These are phyloP conservation scores for Cyberlindnera americana DNA, from an alignment of 805 yeast genomes.

Conservation along the genomic window DNA sequence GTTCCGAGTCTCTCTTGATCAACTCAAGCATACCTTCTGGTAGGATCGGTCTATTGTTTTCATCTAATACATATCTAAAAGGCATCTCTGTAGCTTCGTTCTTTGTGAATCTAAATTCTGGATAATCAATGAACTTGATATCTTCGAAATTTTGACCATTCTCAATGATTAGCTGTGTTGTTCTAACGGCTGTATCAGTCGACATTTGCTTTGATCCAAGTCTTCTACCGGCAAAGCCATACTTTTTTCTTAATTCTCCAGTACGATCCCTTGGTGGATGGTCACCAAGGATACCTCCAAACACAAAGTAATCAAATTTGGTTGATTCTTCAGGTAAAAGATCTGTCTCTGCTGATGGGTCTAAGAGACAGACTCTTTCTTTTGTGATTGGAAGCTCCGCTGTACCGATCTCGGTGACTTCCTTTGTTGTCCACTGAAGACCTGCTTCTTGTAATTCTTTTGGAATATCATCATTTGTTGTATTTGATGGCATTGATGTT, in stretches of 20 bases:
- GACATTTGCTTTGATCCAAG: conserved; percentile 92
- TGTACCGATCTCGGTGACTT: conserved; percentile 45
- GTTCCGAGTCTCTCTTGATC: conserved; percentile 82
- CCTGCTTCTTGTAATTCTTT: conserved; percentile 52
- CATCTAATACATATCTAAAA: conserved; percentile 77
- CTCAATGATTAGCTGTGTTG: conserved; percentile 77
- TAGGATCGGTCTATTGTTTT: conserved; percentile 66
- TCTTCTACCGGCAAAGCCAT: conserved; percentile 85
- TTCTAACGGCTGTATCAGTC: conserved; percentile 94
- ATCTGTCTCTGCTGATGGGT: conserved; percentile 80
- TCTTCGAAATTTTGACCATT: conserved; percentile 57
- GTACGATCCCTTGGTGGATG: conserved; percentile 93
- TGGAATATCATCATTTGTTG: conserved; percentile 66
- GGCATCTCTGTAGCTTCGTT: conserved; percentile 98
- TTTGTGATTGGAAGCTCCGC: conserved; percentile 39
- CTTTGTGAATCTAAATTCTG: conserved; percentile 84
- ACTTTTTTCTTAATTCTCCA: conserved; percentile 73
- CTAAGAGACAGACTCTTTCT: conserved; percentile 74
- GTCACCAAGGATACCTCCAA: conserved; percentile 95
- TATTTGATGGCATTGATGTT: conserved; percentile 67
- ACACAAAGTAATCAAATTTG: conserved; percentile 81
- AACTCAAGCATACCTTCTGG: conserved; percentile 90
- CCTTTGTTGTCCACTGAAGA: conserved; percentile 78
- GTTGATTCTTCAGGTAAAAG: conserved; percentile 65
- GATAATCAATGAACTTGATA: conserved; percentile 85